Conservation (phyloP, 345 rosid genomes). For the Kernera saxatilis region DNA sequence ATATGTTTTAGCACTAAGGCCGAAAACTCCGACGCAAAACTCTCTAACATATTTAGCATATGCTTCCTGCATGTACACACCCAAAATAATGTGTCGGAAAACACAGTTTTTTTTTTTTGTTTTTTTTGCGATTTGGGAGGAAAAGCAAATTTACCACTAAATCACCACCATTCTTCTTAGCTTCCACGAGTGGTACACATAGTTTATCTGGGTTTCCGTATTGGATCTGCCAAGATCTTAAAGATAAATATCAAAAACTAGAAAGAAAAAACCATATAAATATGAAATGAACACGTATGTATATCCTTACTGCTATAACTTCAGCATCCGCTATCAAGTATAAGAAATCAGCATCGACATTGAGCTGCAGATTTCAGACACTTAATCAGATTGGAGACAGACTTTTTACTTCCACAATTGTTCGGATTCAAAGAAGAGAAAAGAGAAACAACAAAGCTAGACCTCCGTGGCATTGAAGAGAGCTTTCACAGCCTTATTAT, state of each 20-base stretch:
- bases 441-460: conserved; percentile 21
- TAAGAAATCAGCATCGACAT: conserved; percentile 80
- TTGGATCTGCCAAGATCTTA: conserved; percentile 56
- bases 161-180: conserved; percentile 66
- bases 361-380: conserved; percentile 52
- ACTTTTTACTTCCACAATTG: not conserved
- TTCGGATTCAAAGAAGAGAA: not conserved
- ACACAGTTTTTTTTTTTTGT: not conserved
- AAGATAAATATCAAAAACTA: conserved; percentile 7
- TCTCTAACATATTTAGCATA: conserved; percentile 71
- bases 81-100: not conserved
- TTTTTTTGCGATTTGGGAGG: too few species aligned
- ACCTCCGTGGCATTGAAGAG: conserved; percentile 81
- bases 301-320: conserved; percentile 52
- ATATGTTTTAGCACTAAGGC: conserved; percentile 48
- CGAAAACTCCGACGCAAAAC: conserved; percentile 43
- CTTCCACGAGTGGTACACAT: conserved; percentile 76
- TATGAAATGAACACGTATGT: not conserved
- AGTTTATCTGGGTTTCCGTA: conserved; percentile 84
- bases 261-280: conserved; percentile 6
- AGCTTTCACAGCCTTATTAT: conserved; percentile 54
- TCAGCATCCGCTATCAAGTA: conserved; percentile 91
- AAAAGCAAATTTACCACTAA: conserved; percentile 54
- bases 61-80: conserved; percentile 46
- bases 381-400: not conserved